Percentiles rank a stretch among this genome's conserved stretches.
Evolutionary conservation across 176 grass and related monocot species (phyloP).

Genomic region (Poa pratensis): DNA sequence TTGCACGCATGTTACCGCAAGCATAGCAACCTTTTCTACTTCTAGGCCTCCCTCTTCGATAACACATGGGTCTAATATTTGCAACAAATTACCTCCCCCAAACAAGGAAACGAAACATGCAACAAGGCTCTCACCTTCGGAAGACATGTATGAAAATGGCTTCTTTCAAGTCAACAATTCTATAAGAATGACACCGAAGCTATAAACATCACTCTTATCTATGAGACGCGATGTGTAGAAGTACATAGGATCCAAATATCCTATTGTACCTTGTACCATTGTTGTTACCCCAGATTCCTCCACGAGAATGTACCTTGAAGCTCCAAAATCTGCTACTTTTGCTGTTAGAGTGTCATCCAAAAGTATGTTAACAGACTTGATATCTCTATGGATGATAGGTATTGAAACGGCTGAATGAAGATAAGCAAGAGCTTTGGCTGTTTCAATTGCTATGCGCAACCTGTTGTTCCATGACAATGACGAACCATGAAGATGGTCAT

Average conservation of each 20-base stretch:
- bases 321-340: background rate
- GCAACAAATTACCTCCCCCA: background rate
- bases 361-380: background rate
- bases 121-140: background rate
- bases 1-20: background rate
- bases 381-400: background rate
- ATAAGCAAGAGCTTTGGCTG: background rate
- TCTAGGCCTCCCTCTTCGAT: background rate
- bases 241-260: slow-evolving; percentile 12
- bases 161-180: background rate
- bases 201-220: slow-evolving; percentile 1
- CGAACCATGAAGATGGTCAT: background rate
- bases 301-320: background rate
- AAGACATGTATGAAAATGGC: background rate
- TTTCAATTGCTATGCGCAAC: background rate
- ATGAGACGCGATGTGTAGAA: background rate
- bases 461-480: background rate
- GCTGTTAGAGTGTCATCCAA: background rate
- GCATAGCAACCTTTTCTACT: background rate
- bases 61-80: background rate
- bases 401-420: background rate
- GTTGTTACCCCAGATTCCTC: background rate
- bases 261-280: background rate
- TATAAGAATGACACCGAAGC: background rate
- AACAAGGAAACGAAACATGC: background rate